A percentile compares a stretch with the other conserved stretches of the same genome.
Evolutionary conservation across 805 yeast species (phyloP).

Genomic region (Spathaspora hagerdaliae): DNA sequence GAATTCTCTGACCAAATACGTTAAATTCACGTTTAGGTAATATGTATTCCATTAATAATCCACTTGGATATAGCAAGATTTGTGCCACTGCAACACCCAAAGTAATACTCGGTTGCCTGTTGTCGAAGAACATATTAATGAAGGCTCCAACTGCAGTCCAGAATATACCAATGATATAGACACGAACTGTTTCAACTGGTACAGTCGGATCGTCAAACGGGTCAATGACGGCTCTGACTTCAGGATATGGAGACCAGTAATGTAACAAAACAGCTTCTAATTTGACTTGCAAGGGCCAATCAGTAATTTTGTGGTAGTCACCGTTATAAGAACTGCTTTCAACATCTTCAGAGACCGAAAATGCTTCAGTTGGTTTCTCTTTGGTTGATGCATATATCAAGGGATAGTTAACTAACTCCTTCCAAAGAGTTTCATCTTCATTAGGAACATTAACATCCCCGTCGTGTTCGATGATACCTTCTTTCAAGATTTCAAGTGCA

Average conservation of each 20-base stretch:
- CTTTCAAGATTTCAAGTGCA: constrained; percentile 24
- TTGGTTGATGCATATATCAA: neutral
- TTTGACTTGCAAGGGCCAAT: constrained; percentile 22
- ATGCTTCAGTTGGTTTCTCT: neutral
- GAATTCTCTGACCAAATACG: constrained; percentile 20
- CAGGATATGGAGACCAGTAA: constrained; percentile 28
- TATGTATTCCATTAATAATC: constrained; percentile 26
- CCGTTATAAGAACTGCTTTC: neutral
- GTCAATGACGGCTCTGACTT: constrained; percentile 27
- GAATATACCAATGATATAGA: constrained; percentile 48
- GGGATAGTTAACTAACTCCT: constrained; percentile 10
- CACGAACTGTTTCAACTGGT: constrained; percentile 38
- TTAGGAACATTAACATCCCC: constrained; percentile 33
- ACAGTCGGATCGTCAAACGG: constrained; percentile 34
- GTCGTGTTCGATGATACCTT: constrained; percentile 22
- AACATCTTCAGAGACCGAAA: neutral
- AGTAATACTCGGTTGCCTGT: constrained; percentile 47
- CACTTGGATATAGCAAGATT: constrained; percentile 42
- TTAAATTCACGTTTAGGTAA: constrained; percentile 33
- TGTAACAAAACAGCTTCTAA: constrained; percentile 40
- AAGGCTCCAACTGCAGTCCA: constrained; percentile 52
- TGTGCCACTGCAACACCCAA: constrained; percentile 41
- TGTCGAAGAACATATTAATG: constrained; percentile 53
- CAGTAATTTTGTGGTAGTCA: constrained; percentile 4
- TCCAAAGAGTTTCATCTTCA: constrained; percentile 22